Evolutionary conservation across 768 basidiomycete species (phyloP).

Genomic region (Tylopilus rubrobrunneus): DNA sequence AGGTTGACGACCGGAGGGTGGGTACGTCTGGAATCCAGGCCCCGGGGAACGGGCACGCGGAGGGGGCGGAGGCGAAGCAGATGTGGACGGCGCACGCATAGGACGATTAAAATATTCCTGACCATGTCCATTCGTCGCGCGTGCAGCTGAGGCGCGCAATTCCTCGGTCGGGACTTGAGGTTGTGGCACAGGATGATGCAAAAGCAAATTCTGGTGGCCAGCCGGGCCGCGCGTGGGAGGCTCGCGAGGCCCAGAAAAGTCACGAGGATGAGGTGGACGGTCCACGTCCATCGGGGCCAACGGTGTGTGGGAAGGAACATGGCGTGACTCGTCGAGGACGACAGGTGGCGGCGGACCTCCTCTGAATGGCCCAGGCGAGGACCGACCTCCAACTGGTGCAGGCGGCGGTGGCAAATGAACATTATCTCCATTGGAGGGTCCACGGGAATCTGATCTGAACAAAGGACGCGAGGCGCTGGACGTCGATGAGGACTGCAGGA

Average conservation of each 20-base stretch:
- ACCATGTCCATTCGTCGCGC: slow-evolving; percentile 39
- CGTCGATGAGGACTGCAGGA: slow-evolving; percentile 46
- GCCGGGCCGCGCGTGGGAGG: slow-evolving; percentile 46
- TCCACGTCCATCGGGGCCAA: slow-evolving; percentile 79
- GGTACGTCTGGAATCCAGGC: slow-evolving; percentile 46
- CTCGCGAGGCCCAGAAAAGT: slow-evolving; percentile 51
- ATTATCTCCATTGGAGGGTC: slow-evolving; percentile 38
- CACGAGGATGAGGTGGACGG: slow-evolving; percentile 51
- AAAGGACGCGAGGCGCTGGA: slow-evolving; percentile 35
- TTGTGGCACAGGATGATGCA: slow-evolving; percentile 69
- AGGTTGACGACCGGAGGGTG: slow-evolving; percentile 42
- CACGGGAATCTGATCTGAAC: slow-evolving; percentile 67
- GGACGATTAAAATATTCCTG: slow-evolving; percentile 57
- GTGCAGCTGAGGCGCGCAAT: slow-evolving; percentile 37
- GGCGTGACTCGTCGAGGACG: slow-evolving; percentile 71
- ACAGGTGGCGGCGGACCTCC: slow-evolving; percentile 83
- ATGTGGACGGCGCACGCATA: slow-evolving; percentile 52
- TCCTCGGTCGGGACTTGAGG: slow-evolving; percentile 53
- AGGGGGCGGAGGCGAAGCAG: slow-evolving; percentile 56
- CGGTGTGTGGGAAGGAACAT: slow-evolving; percentile 60
- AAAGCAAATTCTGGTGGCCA: slow-evolving; percentile 51
- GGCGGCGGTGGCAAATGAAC: slow-evolving; percentile 59
- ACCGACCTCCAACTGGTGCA: slow-evolving; percentile 42
- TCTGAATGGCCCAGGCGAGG: slow-evolving; percentile 71
- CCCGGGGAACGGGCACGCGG: slow-evolving; percentile 50